A percentile compares a stretch with the other conserved stretches of the same genome.
Conservation (phyloP, 2,329 filamentous ascomycete genomes). For the Sporothrix phasma region DNA sequence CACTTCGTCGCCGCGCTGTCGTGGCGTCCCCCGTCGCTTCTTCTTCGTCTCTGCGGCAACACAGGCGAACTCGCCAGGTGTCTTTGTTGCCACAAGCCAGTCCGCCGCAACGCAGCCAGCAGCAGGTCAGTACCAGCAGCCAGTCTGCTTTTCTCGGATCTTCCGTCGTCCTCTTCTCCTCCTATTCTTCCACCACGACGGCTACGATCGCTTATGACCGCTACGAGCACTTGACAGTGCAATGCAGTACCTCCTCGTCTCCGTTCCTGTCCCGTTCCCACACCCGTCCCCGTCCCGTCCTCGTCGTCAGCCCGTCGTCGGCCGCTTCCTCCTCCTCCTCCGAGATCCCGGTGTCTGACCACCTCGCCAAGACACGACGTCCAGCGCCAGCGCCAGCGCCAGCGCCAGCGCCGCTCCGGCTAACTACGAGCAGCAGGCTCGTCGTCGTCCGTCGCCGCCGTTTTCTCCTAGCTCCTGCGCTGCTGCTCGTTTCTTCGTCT, state of each 20-base stretch:
- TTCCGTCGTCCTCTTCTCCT: not conserved
- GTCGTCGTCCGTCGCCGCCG: not conserved
- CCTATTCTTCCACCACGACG: not conserved
- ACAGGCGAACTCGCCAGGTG: constrained; percentile 7
- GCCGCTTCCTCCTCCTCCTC: not conserved
- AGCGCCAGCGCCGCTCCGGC: not conserved
- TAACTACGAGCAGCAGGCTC: not conserved
- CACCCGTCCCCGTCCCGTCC: not conserved
- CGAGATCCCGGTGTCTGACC: no score
- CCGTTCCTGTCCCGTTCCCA: not conserved
- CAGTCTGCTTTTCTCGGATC: constrained; percentile 1
- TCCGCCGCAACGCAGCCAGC: constrained; percentile 2
- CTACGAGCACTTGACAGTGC: constrained; percentile 6
- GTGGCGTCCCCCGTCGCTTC: not conserved
- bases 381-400: not conserved
- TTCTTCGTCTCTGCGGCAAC: not conserved
- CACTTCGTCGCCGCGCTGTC: not conserved
- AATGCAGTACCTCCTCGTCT: not conserved
- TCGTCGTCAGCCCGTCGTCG: not conserved
- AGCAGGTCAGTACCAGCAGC: constrained; percentile 13
- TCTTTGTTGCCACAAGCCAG: constrained; percentile 15
- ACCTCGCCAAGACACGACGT: not conserved
- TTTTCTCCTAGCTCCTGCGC: not conserved
- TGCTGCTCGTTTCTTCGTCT: not conserved
- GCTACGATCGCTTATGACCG: constrained; percentile 5